phyloP scores from a whole-genome alignment of 192 early-diverging fungal species.

The Pilobolus umbonatus region DNA sequence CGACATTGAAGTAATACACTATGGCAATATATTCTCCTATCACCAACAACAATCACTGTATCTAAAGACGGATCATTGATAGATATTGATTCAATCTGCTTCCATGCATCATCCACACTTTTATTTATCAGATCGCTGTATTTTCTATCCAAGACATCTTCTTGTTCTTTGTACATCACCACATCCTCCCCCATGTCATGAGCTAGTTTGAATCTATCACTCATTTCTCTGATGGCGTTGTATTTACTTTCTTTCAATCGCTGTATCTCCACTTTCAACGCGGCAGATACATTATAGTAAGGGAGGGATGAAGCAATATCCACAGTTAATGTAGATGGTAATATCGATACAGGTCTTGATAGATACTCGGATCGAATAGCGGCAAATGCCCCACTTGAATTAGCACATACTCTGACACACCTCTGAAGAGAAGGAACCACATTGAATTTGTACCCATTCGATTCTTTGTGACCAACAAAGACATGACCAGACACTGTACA shows the following conservation, averaged over 20 bases:
- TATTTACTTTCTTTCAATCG: slow-evolving; percentile 3
- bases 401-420: slow-evolving; percentile 49
- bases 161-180: neutral
- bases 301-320: slow-evolving; percentile 5
- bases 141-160: neutral
- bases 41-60: slow-evolving; percentile 38
- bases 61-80: slow-evolving; percentile 34
- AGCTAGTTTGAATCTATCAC: neutral
- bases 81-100: neutral
- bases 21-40: slow-evolving; percentile 41
- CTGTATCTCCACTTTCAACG: slow-evolving; percentile 14
- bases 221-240: neutral
- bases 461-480: slow-evolving; percentile 46
- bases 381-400: slow-evolving; percentile 59
- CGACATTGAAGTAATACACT: slow-evolving; percentile 41
- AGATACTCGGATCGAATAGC: slow-evolving; percentile 50
- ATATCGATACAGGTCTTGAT: neutral
- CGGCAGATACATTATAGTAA: neutral
- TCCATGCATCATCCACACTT: slow-evolving; percentile 13
- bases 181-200: slow-evolving; percentile 27
- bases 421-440: slow-evolving; percentile 58
- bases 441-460: slow-evolving; percentile 46
- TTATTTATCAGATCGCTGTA: neutral
- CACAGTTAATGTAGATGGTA: neutral
- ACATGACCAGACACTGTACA: slow-evolving; percentile 63